These are phyloP conservation scores for Xylaria grammica DNA, from an alignment of 495 filamentous ascomycete species.

Conservation along the genomic window DNA sequence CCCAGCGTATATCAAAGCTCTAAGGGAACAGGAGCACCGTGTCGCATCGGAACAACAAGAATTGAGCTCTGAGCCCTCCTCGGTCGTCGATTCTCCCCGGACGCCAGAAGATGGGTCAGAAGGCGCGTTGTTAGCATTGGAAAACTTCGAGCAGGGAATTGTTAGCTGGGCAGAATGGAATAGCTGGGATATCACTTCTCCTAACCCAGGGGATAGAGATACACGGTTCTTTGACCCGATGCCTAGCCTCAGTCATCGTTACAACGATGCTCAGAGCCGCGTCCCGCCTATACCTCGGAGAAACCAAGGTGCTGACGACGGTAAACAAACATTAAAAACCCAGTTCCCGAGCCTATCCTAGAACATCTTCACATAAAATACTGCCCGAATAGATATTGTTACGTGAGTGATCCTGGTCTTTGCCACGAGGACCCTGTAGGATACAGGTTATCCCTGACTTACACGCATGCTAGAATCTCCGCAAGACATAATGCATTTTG, in stretches of 20 bases:
- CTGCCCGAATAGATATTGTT: no score
- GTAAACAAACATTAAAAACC: no score
- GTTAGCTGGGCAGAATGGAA: neutral
- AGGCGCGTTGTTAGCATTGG: neutral
- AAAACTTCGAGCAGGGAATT: constrained; percentile 1
- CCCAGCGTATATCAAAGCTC: neutral
- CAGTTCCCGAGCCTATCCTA: no score
- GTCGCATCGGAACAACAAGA: neutral
- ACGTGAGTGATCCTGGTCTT: no score
- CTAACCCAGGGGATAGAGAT: neutral
- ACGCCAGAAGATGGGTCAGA: neutral
- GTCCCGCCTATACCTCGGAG: no score
- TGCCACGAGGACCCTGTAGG: no score
- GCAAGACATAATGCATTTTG: no score
- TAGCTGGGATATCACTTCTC: neutral
- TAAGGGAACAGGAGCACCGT: neutral
- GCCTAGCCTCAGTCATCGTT: neutral
- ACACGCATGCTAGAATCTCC: no score
- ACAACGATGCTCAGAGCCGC: no score
- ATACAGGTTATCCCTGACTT: no score
- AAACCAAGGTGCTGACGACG: no score
- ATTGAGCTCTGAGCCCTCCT: neutral
- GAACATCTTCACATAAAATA: no score
- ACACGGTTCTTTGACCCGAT: neutral
- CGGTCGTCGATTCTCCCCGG: neutral